Evolutionary conservation across 306 rosid species (phyloP), one percentile per base, ranked within the genome.

Genomic region (Fragaria ananassa): DNA sequence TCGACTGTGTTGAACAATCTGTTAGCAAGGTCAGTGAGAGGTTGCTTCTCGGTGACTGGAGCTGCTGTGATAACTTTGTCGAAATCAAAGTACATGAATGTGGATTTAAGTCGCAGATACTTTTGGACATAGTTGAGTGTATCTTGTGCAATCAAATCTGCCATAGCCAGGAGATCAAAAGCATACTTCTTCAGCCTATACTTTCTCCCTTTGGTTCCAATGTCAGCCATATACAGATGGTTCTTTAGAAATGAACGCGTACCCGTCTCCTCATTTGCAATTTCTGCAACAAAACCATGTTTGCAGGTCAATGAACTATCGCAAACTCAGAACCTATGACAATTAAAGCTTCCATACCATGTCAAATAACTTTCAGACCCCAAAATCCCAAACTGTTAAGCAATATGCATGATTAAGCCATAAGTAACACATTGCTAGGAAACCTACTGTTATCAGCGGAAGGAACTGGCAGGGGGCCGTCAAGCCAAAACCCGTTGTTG

Each of bases 131-230:
- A 96, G 78, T 88, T 89, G 53, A 96, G 78, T 57, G 89, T 89
- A 76, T 88, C 97, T 87, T 81, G 86, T 46, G 83, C 86, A 17
- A 92, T 50, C 85, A 96, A 87, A 87, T 89, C 97, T 2, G 91
- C 90, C 97, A 95, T 88, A 18, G 97, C 92, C 57, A 92, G 78
- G 66, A 92, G 97, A 89, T 92, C 99, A 82, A 90, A 92, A 0
- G 97, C 86, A 73, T 70, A 84, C 45, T 81, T 90, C 85, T 86
- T 95, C 11, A 92, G 85, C 86, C 99, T 90, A 25, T 71, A 85
- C 75, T 80, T 88, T 23, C 97, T 91, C 72, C 91, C 96, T 81
- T 84, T 84, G 14, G 76, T 80, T 46, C 96, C 96, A 72, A 95
- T 89, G 14, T 92, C 67, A 2, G 97, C 97, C 75, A 95, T 92